Evolutionary conservation across 108 stramenopile genomes (phyloP).

Genomic region (Cyclostephanos tholiformis): DNA sequence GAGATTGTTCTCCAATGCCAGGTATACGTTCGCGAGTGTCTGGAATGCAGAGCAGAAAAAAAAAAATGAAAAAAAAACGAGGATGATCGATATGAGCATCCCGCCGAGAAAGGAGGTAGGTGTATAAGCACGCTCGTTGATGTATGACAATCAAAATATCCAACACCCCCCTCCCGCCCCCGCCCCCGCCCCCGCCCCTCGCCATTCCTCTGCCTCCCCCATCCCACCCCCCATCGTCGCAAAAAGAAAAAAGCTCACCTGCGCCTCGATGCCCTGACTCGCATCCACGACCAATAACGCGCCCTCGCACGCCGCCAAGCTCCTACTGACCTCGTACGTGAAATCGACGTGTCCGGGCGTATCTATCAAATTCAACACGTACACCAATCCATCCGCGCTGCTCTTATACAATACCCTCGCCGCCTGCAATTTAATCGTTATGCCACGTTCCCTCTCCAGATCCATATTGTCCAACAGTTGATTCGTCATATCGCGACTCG

Average conservation of each 20-base stretch:
- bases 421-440: slow-evolving; percentile 98
- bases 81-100: background rate
- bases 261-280: slow-evolving; percentile 99
- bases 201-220: background rate
- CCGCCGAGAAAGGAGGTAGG: background rate
- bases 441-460: slow-evolving; percentile 97
- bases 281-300: slow-evolving; percentile 98
- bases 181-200: background rate
- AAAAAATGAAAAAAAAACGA: background rate
- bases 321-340: slow-evolving; percentile 94
- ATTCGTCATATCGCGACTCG: slow-evolving; percentile 88
- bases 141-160: no score
- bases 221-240: no score
- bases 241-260: slow-evolving; percentile 46
- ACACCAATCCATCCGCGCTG: slow-evolving; percentile 81
- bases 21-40: slow-evolving; percentile 97
- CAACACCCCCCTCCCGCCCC: no score
- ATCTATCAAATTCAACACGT: slow-evolving; percentile 84
- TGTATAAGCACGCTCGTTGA: no score
- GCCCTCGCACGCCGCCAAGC: slow-evolving; percentile 99
- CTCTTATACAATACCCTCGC: slow-evolving; percentile 92
- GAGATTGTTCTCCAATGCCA: slow-evolving; percentile 95
- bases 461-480: slow-evolving; percentile 98
- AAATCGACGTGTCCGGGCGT: slow-evolving; percentile 96
- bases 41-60: slow-evolving; percentile 13